Evolutionary conservation across 441 rosid genomes (phyloP).

Genomic region (Erysimum cheiri): DNA sequence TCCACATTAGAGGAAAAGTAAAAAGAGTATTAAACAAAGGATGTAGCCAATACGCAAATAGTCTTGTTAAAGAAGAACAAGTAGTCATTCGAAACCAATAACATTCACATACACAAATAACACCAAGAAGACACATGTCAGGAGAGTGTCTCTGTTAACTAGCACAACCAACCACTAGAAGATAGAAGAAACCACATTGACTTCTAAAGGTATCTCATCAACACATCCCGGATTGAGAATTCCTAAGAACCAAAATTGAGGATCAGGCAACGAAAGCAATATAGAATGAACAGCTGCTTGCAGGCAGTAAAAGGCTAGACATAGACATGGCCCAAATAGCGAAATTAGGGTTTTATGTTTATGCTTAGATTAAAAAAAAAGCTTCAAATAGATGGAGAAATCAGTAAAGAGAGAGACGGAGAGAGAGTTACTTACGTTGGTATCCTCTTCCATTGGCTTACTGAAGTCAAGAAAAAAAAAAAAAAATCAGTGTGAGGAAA

Average conservation of each 20-base stretch:
- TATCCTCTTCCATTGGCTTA: constrained; percentile 75
- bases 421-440: constrained; percentile 50
- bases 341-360: constrained; percentile 12
- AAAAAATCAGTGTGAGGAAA: not conserved
- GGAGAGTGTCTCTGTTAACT: not conserved
- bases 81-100: not conserved
- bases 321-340: not conserved
- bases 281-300: not conserved
- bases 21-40: not conserved
- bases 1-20: not conserved
- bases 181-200: not conserved
- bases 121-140: too few relatives aligned
- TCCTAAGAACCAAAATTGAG: not conserved
- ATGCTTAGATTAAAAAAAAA: not conserved
- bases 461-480: constrained; percentile 42
- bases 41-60: constrained; percentile 6
- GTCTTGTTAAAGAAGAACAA: constrained; percentile 19
- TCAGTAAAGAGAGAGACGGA: not conserved
- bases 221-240: not conserved
- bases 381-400: constrained; percentile 7
- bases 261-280: not conserved
- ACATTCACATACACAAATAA: not conserved
- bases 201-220: not conserved
- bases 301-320: not conserved
- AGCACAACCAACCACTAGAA: not conserved